Conservation (phyloP, 1,284 basidiomycete species). For the Pterulicium gracile region DNA sequence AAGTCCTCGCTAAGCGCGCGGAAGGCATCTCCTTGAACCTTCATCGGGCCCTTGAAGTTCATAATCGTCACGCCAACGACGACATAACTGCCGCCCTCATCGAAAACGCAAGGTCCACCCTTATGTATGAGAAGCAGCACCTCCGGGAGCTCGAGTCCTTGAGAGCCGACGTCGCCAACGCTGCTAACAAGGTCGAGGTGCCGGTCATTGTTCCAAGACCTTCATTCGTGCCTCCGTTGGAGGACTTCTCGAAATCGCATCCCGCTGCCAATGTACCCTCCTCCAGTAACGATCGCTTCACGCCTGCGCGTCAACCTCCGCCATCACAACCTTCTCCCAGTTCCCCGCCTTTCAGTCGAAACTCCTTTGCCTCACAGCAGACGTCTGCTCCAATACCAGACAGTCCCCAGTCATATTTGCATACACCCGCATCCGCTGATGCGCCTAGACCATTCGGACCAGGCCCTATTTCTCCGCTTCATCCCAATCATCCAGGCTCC, state of each 20-base stretch:
- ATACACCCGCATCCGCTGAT: conserved; percentile 13
- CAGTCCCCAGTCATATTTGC: not conserved
- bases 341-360: not conserved
- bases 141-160: conserved; percentile 84
- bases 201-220: conserved; percentile 43
- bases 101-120: conserved; percentile 82
- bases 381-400: not conserved
- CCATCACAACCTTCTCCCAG: not conserved
- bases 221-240: conserved; percentile 46
- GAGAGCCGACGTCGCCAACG: conserved; percentile 58
- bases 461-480: conserved; percentile 14
- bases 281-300: no score
- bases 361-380: not conserved
- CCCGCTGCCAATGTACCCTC: not conserved
- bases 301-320: not conserved
- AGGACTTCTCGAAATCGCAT: conserved; percentile 41
- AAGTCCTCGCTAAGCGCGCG: conserved; percentile 68
- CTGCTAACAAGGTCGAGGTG: conserved; percentile 47
- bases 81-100: conserved; percentile 82
- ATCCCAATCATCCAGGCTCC: conserved; percentile 14
- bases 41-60: conserved; percentile 71
- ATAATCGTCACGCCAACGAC: conserved; percentile 79
- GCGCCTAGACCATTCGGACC: conserved; percentile 15
- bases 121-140: conserved; percentile 84
- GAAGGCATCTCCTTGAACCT: conserved; percentile 88